A percentile compares a stretch with the other conserved stretches of the same genome.
These are phyloP conservation scores for Phytophthora citricola DNA, from an alignment of 352 stramenopile species.

Conservation along the genomic window DNA sequence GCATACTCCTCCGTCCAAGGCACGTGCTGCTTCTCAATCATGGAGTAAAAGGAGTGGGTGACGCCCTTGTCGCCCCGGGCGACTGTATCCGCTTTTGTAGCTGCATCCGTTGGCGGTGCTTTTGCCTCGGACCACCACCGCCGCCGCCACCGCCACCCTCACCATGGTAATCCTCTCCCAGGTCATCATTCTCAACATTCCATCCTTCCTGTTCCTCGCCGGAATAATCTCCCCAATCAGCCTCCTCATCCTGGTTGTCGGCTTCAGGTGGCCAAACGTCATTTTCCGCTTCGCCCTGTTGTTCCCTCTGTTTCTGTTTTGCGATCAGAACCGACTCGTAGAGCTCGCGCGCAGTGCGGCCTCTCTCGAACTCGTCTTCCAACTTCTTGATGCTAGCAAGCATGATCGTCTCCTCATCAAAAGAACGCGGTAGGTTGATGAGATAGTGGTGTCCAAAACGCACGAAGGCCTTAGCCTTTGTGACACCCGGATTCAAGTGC, in stretches of 20 bases:
- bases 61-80: slow-evolving; percentile 64
- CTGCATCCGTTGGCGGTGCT: slow-evolving; percentile 19
- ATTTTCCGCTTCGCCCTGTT: slow-evolving; percentile 8
- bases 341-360: slow-evolving; percentile 68
- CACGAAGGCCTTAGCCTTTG: slow-evolving; percentile 69
- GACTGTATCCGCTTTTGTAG: slow-evolving; percentile 47
- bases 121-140: slow-evolving; percentile 12
- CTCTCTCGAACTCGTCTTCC: slow-evolving; percentile 81
- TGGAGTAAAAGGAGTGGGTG: slow-evolving; percentile 82
- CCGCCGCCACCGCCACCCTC: slow-evolving; percentile 4
- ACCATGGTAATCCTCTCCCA: background rate
- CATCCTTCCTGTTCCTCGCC: slow-evolving; percentile 22
- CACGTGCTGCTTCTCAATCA: slow-evolving; percentile 49
- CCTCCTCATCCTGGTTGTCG: slow-evolving; percentile 9
- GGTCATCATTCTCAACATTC: slow-evolving; percentile 1
- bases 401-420: slow-evolving; percentile 78
- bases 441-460: slow-evolving; percentile 84
- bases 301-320: slow-evolving; percentile 47
- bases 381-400: slow-evolving; percentile 76
- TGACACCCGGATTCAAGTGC: slow-evolving; percentile 51
- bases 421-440: slow-evolving; percentile 80
- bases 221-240: slow-evolving; percentile 22
- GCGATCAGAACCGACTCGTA: slow-evolving; percentile 78
- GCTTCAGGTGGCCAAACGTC: background rate
- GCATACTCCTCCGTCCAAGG: slow-evolving; percentile 53